Percentiles rank a stretch among this genome's conserved stretches.
phyloP scores from a whole-genome alignment of 2,329 filamentous ascomycete genomes.

The Aureobasidium musti region DNA sequence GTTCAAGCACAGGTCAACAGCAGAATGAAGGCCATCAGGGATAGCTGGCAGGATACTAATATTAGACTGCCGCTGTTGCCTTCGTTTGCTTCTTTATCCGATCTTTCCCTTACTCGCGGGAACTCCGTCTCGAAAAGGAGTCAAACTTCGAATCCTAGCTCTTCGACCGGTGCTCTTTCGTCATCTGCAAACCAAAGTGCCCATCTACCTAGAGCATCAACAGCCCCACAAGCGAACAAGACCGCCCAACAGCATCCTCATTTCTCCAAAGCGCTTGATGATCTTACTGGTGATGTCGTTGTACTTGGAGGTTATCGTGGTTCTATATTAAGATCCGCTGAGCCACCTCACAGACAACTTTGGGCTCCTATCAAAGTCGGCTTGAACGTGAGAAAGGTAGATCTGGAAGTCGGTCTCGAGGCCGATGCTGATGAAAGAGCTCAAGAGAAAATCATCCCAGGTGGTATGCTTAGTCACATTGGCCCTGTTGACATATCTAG shows the following conservation, averaged over 20 bases:
- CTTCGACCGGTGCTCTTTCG: not conserved
- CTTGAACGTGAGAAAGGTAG: conserved; percentile 85
- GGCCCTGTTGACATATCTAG: conserved; percentile 88
- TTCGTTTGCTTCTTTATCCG: conserved; percentile 55
- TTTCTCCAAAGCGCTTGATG: conserved; percentile 60
- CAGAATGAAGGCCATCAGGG: conserved; percentile 83
- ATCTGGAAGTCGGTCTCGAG: conserved; percentile 81
- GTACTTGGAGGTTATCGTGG: conserved; percentile 89
- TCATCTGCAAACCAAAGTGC: conserved; percentile 8
- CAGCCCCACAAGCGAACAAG: conserved; percentile 29
- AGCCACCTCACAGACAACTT: conserved; percentile 78
- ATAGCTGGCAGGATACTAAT: conserved; percentile 81
- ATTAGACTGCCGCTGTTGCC: conserved; percentile 58
- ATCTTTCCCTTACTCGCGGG: conserved; percentile 15
- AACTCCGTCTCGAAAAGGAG: conserved; percentile 17
- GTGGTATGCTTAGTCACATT: conserved; percentile 87
- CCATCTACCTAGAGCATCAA: conserved; percentile 21
- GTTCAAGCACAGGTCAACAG: conserved; percentile 85
- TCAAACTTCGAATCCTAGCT: not conserved
- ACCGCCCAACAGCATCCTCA: conserved; percentile 52
- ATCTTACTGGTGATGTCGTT: conserved; percentile 80
- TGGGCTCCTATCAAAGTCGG: conserved; percentile 96
- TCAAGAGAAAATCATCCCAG: conserved; percentile 79
- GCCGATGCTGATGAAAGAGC: conserved; percentile 81
- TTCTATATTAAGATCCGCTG: conserved; percentile 81